Percentiles rank a stretch among this genome's conserved stretches.
Conservation (phyloP, 306 rosid genomes). For the Fragaria nilgerrensis region DNA sequence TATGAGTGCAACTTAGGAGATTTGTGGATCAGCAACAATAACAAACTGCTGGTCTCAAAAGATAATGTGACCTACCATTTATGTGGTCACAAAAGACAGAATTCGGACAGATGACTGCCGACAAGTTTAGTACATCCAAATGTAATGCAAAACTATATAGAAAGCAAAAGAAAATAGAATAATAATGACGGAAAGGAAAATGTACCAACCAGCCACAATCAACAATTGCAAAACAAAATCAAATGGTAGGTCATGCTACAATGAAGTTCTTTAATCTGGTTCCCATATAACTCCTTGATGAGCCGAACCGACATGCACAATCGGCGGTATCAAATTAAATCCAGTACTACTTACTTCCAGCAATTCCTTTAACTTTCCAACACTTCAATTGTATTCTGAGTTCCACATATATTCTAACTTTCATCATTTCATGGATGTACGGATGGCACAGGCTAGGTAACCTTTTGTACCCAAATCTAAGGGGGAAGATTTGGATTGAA, state of each 20-base stretch:
- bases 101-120: not conserved
- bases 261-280: constrained; percentile 74
- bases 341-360: constrained; percentile 12
- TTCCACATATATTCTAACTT: not conserved
- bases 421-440: not conserved
- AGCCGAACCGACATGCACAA: constrained; percentile 70
- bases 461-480: not conserved
- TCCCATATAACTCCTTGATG: constrained; percentile 90
- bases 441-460: not conserved
- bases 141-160: not conserved
- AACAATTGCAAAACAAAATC: constrained; percentile 59
- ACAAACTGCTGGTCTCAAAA: not conserved
- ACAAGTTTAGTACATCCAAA: not conserved
- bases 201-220: constrained; percentile 79
- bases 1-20: not conserved
- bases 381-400: not conserved
- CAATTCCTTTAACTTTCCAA: not conserved
- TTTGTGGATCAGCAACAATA: not conserved
- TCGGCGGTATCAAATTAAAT: not conserved
- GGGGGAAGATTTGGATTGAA: not conserved
- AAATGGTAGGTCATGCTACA: constrained; percentile 84
- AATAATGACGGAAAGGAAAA: not conserved
- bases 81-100: not conserved
- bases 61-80: not conserved
- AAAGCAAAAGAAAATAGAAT: not conserved